Evolutionary conservation across 768 basidiomycete genomes (phyloP).

Genomic region (Lenzites betulinus): DNA sequence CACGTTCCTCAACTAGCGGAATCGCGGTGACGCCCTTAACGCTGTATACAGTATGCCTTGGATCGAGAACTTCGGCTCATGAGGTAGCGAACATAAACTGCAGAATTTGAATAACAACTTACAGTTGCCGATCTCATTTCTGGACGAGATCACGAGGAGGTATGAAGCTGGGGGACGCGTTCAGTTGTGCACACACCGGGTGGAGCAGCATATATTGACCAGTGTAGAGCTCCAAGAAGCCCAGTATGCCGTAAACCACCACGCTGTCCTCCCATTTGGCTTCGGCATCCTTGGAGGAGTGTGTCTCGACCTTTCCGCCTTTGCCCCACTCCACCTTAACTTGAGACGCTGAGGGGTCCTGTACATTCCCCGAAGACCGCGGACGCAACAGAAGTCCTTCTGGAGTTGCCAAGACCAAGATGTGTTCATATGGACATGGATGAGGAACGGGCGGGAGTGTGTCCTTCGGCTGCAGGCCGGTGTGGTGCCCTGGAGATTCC

Average conservation of each 20-base stretch:
- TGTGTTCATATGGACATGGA: slow-evolving; percentile 69
- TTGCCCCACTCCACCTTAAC: slow-evolving; percentile 67
- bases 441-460: slow-evolving; percentile 72
- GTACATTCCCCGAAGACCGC: slow-evolving; percentile 32
- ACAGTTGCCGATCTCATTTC: slow-evolving; percentile 66
- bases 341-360: slow-evolving; percentile 34
- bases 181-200: neutral
- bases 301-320: slow-evolving; percentile 51
- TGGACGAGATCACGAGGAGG: slow-evolving; percentile 69
- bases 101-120: slow-evolving; percentile 34
- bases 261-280: slow-evolving; percentile 58
- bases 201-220: slow-evolving; percentile 43
- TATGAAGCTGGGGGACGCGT: slow-evolving; percentile 57
- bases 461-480: slow-evolving; percentile 59
- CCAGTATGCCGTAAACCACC: slow-evolving; percentile 76
- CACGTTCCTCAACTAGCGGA: slow-evolving; percentile 68
- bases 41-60: slow-evolving; percentile 59
- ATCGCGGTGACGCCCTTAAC: slow-evolving; percentile 72
- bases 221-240: slow-evolving; percentile 70
- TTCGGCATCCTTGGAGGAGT: slow-evolving; percentile 39
- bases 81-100: slow-evolving; percentile 1
- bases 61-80: slow-evolving; percentile 58
- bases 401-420: slow-evolving; percentile 59
- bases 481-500: slow-evolving; percentile 25
- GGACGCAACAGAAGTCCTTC: slow-evolving; percentile 72